These are phyloP conservation scores for Arabidopsis arenosa DNA, from an alignment of 345 rosid species.

Conservation along the genomic window DNA sequence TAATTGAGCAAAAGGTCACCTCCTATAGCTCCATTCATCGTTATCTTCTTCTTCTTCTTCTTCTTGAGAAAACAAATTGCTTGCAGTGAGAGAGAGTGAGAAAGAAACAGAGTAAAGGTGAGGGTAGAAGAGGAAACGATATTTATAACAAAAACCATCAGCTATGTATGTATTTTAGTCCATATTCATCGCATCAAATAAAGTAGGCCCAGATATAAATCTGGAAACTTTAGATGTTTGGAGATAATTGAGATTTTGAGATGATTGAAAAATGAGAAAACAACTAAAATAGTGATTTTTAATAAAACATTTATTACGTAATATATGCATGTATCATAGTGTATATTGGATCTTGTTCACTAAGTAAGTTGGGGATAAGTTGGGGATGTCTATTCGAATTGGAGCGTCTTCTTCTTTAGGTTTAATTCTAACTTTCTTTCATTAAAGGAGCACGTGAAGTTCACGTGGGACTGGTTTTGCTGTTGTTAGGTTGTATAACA, in stretches of 20 bases:
- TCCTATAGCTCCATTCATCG: conserved; percentile 32
- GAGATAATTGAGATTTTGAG: conserved; percentile 10
- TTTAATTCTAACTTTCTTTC: conserved; percentile 3
- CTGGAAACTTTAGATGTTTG: conserved; percentile 20
- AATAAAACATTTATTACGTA: neutral
- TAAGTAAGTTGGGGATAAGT: neutral
- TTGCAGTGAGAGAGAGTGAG: conserved; percentile 18
- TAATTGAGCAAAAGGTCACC: conserved; percentile 38
- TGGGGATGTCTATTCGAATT: neutral
- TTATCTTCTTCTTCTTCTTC: conserved; percentile 31
- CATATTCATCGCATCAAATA: conserved; percentile 37
- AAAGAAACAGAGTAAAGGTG: conserved; percentile 39
- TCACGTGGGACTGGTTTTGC: conserved; percentile 25
- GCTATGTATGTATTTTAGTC: conserved; percentile 36
- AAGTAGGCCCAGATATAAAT: neutral
- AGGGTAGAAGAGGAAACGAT: conserved; percentile 30
- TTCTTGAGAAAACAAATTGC: neutral
- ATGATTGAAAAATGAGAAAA: neutral
- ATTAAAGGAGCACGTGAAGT: conserved; percentile 22
- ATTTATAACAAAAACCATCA: conserved; percentile 36
- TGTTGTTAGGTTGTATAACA: neutral
- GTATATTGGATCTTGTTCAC: neutral
- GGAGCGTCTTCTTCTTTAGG: conserved; percentile 21
- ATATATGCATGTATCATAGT: neutral
- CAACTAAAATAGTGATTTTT: neutral